Evolutionary conservation across 352 stramenopile genomes (phyloP), one percentile per base, ranked within the genome.

Genomic region (Plasmopara viticola): DNA sequence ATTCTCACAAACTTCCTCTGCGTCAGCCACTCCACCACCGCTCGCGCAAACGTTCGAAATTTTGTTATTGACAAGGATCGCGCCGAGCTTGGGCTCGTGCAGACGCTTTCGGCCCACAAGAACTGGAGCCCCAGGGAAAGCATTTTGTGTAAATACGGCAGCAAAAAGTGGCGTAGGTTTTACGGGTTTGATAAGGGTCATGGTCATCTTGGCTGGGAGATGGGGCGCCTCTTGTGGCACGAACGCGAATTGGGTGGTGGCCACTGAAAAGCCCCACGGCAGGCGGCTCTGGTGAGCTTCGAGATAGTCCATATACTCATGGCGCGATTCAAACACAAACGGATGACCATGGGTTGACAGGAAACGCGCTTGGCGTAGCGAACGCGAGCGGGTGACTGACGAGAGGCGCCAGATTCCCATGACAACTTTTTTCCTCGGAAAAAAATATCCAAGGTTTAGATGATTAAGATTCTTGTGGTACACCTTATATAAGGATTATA

Each of bases 61-160:
- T 76, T 99, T 99, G 74, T 99, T 99, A 72, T 99, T 99, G 39
- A 99, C 88, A 28, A 99, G 80, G 62, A 99, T 87, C 9, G 90
- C 95, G 62, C 96, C 90, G 40, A 99, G 70, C 40, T 81, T 90
- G 33, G 85, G 64, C 29, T 95, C 84, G 34, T 73, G 56, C n/a
- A 99, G 68, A 28, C 93, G 87, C 58, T 89, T 73, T 55, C 94
- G 86, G 29, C 95, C 95, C 33, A 99, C 77, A 30, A 91, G 49
- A 30, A 97, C 82, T 0, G 91, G 91, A 33, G 86, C 86, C 6
- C 91, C 91, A 0, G 86, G 86, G 47, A 97, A 96, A 15, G 84
- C 72, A 64, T 97, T 97, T 53, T 84, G 71, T 18, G 91, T 97
- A 68, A 97, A 97, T 17, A 95, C 82, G 9, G 83, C 87, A 39